Percentiles rank a stretch among this genome's conserved stretches.
Conservation (phyloP, 768 basidiomycete genomes). For the Leucosporidium scottii region DNA sequence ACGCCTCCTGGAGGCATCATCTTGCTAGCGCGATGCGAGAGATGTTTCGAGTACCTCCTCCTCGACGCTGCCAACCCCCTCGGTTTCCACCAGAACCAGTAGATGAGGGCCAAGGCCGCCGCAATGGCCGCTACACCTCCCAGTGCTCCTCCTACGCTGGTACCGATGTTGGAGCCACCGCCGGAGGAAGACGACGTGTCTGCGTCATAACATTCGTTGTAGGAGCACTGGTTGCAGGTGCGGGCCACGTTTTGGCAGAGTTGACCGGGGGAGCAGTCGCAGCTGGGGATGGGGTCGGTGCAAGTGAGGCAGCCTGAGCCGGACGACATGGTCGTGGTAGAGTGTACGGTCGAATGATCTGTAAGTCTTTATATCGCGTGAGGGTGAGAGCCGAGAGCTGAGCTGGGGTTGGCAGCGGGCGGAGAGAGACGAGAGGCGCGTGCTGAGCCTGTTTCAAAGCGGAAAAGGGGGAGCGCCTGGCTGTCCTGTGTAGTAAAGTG, state of each 20-base stretch:
- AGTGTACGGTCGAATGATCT: too few species aligned
- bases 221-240: constrained; percentile 27
- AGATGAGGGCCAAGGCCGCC: constrained; percentile 21
- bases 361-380: too few species aligned
- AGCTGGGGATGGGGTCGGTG: constrained; percentile 21
- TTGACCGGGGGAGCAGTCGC: constrained; percentile 24
- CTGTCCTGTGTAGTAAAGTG: neutral
- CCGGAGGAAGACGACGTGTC: neutral
- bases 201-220: constrained; percentile 29
- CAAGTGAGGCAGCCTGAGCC: constrained; percentile 6
- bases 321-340: neutral
- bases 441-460: too few species aligned
- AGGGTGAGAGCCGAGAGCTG: neutral
- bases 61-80: constrained; percentile 20
- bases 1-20: neutral
- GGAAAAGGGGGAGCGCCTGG: too few species aligned
- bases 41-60: constrained; percentile 26
- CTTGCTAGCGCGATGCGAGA: constrained; percentile 20
- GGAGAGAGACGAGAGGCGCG: neutral
- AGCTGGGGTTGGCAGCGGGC: neutral
- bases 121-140: constrained; percentile 35
- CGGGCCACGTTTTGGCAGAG: constrained; percentile 21
- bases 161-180: constrained; percentile 16
- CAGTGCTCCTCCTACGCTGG: constrained; percentile 32
- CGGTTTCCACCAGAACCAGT: constrained; percentile 38